These are phyloP conservation scores for Aspergillus sp. DNA, from an alignment of 2,329 filamentous ascomycete genomes.

Conservation along the genomic window DNA sequence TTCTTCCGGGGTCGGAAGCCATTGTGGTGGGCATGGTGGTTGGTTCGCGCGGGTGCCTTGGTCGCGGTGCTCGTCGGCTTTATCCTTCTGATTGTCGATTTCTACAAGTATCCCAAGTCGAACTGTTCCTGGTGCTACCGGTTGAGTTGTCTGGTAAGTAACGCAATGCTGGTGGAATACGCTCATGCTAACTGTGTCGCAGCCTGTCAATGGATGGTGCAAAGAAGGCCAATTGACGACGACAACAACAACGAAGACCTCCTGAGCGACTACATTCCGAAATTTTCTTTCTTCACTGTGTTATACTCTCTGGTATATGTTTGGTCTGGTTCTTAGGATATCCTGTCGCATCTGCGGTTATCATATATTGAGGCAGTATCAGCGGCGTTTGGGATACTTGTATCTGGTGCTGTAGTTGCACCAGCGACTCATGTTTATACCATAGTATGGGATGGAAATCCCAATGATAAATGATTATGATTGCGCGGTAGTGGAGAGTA, in stretches of 20 bases:
- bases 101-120: conserved; percentile 72
- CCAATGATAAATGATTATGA: conserved; percentile 6
- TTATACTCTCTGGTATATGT: neutral
- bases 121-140: conserved; percentile 94
- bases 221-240: conserved; percentile 36
- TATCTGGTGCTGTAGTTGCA: neutral
- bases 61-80: conserved; percentile 82
- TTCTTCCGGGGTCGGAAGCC: conserved; percentile 94
- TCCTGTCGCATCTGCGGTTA: neutral
- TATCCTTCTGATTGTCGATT: conserved; percentile 84
- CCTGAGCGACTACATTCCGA: neutral
- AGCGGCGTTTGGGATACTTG: neutral
- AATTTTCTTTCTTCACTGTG: neutral
- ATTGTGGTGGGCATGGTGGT: conserved; percentile 98
- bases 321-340: neutral
- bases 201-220: conserved; percentile 51
- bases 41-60: conserved; percentile 75
- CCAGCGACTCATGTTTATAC: conserved; percentile 1
- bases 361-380: neutral
- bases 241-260: neutral
- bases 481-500: no score
- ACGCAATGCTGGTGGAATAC: no score
- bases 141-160: conserved; percentile 84
- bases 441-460: neutral
- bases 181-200: conserved; percentile 16